Evolutionary conservation across 1,139 yeast genomes (phyloP).

Genomic region (Pichia sp.): DNA sequence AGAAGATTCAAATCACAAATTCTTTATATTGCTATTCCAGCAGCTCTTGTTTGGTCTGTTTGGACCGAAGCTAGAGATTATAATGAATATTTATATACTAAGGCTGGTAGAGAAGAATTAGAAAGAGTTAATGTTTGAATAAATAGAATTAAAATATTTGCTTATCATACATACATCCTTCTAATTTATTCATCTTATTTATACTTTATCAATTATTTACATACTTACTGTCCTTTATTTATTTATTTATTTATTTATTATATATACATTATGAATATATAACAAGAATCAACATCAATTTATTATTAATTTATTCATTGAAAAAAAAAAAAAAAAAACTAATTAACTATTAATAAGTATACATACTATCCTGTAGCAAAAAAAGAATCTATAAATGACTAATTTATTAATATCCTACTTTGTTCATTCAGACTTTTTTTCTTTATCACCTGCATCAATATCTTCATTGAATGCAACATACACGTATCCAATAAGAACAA

Average conservation of each 20-base stretch:
- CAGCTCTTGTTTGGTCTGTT: conserved; percentile 71
- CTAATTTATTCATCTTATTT: neutral
- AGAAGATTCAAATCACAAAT: conserved; percentile 90
- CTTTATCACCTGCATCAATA: conserved; percentile 35
- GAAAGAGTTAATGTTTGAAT: conserved; percentile 68
- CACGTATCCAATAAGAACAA: conserved; percentile 80
- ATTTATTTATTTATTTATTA: no score
- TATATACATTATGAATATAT: neutral
- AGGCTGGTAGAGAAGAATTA: conserved; percentile 94
- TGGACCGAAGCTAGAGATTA: conserved; percentile 87
- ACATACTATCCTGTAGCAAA: neutral
- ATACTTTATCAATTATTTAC: neutral
- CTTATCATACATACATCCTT: neutral
- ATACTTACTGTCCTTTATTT: neutral
- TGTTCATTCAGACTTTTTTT: conserved; percentile 26
- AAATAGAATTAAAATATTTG: neutral
- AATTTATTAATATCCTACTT: neutral
- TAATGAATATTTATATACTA: conserved; percentile 92
- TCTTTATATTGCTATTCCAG: conserved; percentile 73
- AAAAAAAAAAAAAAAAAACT: neutral
- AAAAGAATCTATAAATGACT: neutral
- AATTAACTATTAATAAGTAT: neutral
- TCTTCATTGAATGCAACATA: conserved; percentile 84
- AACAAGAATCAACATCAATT: neutral
- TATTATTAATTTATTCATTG: neutral